Evolutionary conservation across 1,139 yeast species (phyloP), one percentile per base, ranked within the genome.

Genomic region (Candida sp.): DNA sequence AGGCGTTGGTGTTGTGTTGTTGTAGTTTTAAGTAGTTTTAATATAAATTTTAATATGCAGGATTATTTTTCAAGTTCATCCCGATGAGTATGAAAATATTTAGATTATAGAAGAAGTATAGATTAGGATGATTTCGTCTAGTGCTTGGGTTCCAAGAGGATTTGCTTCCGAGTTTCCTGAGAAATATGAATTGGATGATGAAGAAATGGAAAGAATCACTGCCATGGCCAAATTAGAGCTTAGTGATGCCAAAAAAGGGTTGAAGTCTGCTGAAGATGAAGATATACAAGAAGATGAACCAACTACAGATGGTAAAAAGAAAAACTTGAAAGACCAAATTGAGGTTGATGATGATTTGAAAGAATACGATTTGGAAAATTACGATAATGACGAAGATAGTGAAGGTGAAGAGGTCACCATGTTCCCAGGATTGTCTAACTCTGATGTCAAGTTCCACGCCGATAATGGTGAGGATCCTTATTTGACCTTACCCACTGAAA

Each of bases 131-230:
- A 84, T 93, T 52, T 90, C 99, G 41, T 86, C 97, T 29, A 84
- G 95, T 41, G 72, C 85, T 42, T 93, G 99, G 98, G 97, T 93
- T 30, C 98, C 98, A 40, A 80, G 97, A 58, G 99, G 99, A 8
- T 87, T 78, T 63, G 95, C 99, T 25, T 80, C 96, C 34, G 97
- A 91, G 63, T 87, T 85, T 60, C 99, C 99, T 4, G 88, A 82
- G 55, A 81, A 87, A 60, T 90, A 89, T 58, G 96, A 88, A 53
- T 70, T 93, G 47, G 83, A 90, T 55, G 98, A 93, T 51, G 95
- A 79, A 47, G 99, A 93, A 66, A 84, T 93, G 88, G 95, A 82
- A 47, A 80, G 97, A 66, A 90, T 93, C 60, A 81, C 84, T 49
- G 82, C 84, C 51, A 77, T 93, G 79, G 96, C 98, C 37, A 79